Conservation (phyloP, 257 asterid genomes). For the Thymus quinquecostatus region DNA sequence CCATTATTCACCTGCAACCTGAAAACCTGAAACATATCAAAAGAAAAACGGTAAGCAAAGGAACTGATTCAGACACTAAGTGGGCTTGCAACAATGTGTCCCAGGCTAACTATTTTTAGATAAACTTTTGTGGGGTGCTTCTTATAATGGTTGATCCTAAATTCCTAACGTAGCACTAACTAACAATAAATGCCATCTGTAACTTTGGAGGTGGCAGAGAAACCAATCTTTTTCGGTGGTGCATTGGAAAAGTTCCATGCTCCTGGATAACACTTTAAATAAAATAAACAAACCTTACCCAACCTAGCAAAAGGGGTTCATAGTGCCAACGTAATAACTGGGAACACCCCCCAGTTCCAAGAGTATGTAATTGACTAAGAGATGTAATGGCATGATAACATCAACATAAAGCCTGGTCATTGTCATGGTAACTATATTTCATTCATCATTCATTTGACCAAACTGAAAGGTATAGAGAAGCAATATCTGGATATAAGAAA, state of each 20-base stretch:
- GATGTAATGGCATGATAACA: neutral
- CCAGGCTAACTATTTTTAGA: slow-evolving; percentile 1
- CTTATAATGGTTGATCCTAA: neutral
- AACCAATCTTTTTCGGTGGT: slow-evolving; percentile 19
- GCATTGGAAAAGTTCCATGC: slow-evolving; percentile 18
- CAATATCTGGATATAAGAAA: slow-evolving; percentile 22
- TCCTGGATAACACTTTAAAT: slow-evolving; percentile 9
- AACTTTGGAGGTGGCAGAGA: slow-evolving; percentile 2
- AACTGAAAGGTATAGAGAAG: slow-evolving; percentile 12
- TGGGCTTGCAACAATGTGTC: neutral
- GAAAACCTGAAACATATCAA: slow-evolving; percentile 72
- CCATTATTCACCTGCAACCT: slow-evolving; percentile 95
- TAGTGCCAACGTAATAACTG: slow-evolving; percentile 15
- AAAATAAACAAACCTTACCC: slow-evolving; percentile 12
- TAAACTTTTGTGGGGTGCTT: slow-evolving; percentile 24
- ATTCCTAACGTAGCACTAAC: neutral
- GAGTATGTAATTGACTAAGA: slow-evolving; percentile 8
- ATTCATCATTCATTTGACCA: slow-evolving; percentile 22
- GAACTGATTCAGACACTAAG: slow-evolving; percentile 4
- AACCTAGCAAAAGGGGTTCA: slow-evolving; percentile 23
- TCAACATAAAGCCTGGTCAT: slow-evolving; percentile 7
- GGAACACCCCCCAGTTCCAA: slow-evolving; percentile 7
- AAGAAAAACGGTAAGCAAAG: slow-evolving; percentile 26
- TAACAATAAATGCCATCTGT: neutral
- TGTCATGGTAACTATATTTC: slow-evolving; percentile 3